Percentiles rank a stretch among this genome's conserved stretches.
Evolutionary conservation across 306 rosid species (phyloP).

Genomic region (Vachellia pachyceras): DNA sequence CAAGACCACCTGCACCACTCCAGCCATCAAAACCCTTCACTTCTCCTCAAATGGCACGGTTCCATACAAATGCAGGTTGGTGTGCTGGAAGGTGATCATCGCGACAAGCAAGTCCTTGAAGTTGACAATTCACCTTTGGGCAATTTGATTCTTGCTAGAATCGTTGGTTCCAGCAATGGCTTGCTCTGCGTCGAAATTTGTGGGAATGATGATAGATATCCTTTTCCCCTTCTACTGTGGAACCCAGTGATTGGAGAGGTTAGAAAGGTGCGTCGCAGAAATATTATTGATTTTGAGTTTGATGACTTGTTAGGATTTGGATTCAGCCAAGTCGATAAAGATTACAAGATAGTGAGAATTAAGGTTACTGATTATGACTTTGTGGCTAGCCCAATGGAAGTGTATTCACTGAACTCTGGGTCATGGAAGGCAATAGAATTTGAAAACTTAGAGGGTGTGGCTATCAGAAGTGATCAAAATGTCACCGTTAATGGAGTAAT

Average conservation of each 20-base stretch:
- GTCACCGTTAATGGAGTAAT: background rate
- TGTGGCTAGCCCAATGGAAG: background rate
- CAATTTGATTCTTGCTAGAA: no score
- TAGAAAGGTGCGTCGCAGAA: background rate
- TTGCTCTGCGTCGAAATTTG: background rate
- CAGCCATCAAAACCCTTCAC: background rate
- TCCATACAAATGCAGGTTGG: no score
- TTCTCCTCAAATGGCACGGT: background rate
- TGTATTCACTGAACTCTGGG: background rate
- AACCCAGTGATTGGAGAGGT: background rate
- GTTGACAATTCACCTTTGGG: no score
- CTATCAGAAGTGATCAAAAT: background rate
- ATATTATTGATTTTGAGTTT: background rate
- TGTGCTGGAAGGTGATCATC: no score
- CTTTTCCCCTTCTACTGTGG: background rate
- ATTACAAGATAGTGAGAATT: background rate
- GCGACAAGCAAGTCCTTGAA: no score
- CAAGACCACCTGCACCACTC: background rate
- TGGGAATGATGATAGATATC: background rate
- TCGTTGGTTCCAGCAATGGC: background rate
- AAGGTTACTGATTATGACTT: background rate
- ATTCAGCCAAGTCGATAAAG: background rate
- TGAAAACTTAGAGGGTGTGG: background rate
- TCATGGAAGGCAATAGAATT: background rate
- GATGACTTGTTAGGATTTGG: background rate